phyloP scores from a whole-genome alignment of 2,329 filamentous ascomycete species.

The Emmonsiellopsis sp. region DNA sequence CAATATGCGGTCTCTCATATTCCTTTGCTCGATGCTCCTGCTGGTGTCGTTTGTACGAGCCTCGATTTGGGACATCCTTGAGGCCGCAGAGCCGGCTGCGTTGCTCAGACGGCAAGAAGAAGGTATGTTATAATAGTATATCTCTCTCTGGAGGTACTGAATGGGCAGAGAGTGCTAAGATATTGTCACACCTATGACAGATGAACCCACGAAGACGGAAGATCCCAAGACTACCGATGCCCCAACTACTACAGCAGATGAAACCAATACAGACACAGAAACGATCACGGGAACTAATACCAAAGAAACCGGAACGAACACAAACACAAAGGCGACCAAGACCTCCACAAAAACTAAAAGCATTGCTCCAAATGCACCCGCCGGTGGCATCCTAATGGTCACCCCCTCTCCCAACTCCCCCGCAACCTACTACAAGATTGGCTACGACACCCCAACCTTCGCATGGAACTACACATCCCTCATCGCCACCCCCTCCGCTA shows the following conservation, averaged over 20 bases:
- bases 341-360: slow-evolving; percentile 18
- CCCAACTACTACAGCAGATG: slow-evolving; percentile 7
- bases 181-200: slow-evolving; percentile 6
- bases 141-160: not conserved
- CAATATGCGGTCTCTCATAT: slow-evolving; percentile 24
- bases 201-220: slow-evolving; percentile 12
- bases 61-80: slow-evolving; percentile 18
- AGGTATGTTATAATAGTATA: slow-evolving; percentile 15
- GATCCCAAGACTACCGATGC: slow-evolving; percentile 11
- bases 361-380: slow-evolving; percentile 43
- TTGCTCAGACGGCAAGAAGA: slow-evolving; percentile 15
- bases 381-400: slow-evolving; percentile 54
- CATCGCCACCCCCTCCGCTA: slow-evolving; percentile 45
- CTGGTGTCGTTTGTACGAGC: slow-evolving; percentile 23
- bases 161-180: too few species aligned
- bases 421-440: slow-evolving; percentile 55
- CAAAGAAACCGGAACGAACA: slow-evolving; percentile 10
- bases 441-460: slow-evolving; percentile 49
- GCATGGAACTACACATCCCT: slow-evolving; percentile 62
- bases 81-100: slow-evolving; percentile 9
- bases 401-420: slow-evolving; percentile 43
- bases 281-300: slow-evolving; percentile 11
- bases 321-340: slow-evolving; percentile 16
- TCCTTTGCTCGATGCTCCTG: slow-evolving; percentile 25
- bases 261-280: slow-evolving; percentile 9